These are phyloP conservation scores for Phytophthora pistaciae DNA, from an alignment of 352 stramenopile species.

Conservation along the genomic window DNA sequence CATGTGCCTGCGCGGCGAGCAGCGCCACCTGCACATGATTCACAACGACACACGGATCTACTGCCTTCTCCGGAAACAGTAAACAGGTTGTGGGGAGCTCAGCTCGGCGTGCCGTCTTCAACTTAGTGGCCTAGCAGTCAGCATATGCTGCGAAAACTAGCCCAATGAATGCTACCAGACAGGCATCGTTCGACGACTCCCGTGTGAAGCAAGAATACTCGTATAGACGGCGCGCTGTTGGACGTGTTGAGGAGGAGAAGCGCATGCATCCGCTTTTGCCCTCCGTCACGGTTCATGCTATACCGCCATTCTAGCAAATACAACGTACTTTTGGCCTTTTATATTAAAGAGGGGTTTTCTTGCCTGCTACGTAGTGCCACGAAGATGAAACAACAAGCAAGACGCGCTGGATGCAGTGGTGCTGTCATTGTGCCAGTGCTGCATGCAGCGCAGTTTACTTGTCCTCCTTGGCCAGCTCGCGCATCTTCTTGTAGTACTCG, in stretches of 20 bases:
- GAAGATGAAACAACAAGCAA: neutral
- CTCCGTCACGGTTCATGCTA: neutral
- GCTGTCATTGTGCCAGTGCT: neutral
- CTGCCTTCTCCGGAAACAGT: conserved; percentile 91
- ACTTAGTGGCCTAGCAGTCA: neutral
- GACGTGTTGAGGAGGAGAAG: conserved; percentile 2
- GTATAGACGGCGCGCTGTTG: conserved; percentile 27
- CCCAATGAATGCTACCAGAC: neutral
- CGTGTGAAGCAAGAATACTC: conserved; percentile 3
- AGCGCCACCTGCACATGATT: conserved; percentile 97
- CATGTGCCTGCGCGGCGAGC: conserved; percentile 97
- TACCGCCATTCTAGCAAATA: conserved; percentile 21
- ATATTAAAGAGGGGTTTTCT: conserved; percentile 16
- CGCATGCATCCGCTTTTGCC: neutral
- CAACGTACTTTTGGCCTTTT: conserved; percentile 27
- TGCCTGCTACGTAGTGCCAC: neutral
- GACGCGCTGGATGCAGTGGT: neutral
- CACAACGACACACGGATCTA: conserved; percentile 98
- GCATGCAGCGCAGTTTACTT: conserved; percentile 25
- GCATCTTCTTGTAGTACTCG: conserved; percentile 82
- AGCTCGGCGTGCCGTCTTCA: neutral
- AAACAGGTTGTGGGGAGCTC: conserved; percentile 24
- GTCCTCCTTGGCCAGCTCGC: conserved; percentile 71
- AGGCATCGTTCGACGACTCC: neutral
- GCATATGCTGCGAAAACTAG: neutral